A percentile compares a stretch with the other conserved stretches of the same genome.
phyloP scores from a whole-genome alignment of 1,139 yeast species.

The Candida sanyaensis region DNA sequence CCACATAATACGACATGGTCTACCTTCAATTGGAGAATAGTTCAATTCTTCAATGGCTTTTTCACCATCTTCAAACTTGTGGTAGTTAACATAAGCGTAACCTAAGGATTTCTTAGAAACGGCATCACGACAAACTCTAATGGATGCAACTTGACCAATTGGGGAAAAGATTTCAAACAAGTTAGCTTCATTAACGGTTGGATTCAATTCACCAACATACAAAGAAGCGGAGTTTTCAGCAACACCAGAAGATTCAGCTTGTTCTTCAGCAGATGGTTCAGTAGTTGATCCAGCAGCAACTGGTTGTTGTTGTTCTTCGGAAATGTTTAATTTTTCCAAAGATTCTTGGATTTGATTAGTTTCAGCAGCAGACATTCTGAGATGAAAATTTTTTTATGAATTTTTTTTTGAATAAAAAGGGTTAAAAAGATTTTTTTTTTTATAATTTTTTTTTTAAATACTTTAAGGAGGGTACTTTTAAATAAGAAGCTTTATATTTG shows the following conservation, averaged over 20 bases:
- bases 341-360: constrained; percentile 55
- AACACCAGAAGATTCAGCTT: constrained; percentile 33
- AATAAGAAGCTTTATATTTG: constrained; percentile 5
- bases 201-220: constrained; percentile 97
- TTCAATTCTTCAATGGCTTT: constrained; percentile 94
- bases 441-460: constrained; percentile 5
- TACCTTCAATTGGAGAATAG: constrained; percentile 92
- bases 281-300: constrained; percentile 16
- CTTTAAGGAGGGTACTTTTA: constrained; percentile 4
- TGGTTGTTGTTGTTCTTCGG: constrained; percentile 20
- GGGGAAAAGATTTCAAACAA: constrained; percentile 94
- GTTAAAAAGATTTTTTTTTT: constrained; percentile 7
- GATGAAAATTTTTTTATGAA: constrained; percentile 9
- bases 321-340: constrained; percentile 53
- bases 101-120: constrained; percentile 96
- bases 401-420: constrained; percentile 8
- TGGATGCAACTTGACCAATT: constrained; percentile 93
- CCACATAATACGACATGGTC: constrained; percentile 99
- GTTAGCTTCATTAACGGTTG: constrained; percentile 90
- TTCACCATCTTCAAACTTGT: constrained; percentile 87
- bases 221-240: constrained; percentile 76
- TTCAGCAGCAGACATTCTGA: constrained; percentile 50
- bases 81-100: constrained; percentile 97
- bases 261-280: constrained; percentile 26
- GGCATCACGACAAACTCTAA: constrained; percentile 99